Evolutionary conservation across 371 early-diverging fungal species (phyloP), one percentile per base, ranked within the genome.

Genomic region (Zychaea mexicana): DNA sequence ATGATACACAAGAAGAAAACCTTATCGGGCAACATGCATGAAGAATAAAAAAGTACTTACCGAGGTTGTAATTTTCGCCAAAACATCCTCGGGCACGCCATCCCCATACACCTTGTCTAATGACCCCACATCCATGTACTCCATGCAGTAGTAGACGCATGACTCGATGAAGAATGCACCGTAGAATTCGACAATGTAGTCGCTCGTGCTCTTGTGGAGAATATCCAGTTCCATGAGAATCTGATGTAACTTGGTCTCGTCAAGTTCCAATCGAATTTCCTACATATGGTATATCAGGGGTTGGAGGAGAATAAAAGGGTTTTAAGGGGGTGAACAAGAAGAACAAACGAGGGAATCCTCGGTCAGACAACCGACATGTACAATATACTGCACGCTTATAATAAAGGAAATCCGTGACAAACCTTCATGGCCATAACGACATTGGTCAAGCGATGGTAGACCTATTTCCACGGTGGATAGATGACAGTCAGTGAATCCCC

Each of bases 111-210:
- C 73, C 49, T 89, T 88, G 67, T 97, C 96, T 53, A 97, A 76
- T 15, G 95, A 95, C 36, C 96, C 96, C 46, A 87, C 92, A 73
- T 97, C 98, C 98, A 97, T 97, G 75, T 88, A 96, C 77, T 92
- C 94, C 90, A 90, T 93, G 73, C 95, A 96, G 72, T 94, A 94
- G 71, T 95, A 97, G 0, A 96, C 96, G 72, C 94, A 93, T n/a
- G 92, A 90, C 70, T 96, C 96, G 62, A 94, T 89, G 68, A 96
- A 95, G 80, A 96, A 97, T 1, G 98, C 98, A n/a, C 98, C 98
- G 78, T 97, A 97, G 70, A 96, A 97, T 55, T 96, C 96, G 31
- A 97, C 94, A 78, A 97, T 97, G 68, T 89, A 93, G 24, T 92
- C 90, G 60, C 90, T 90, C 52, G 88, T 83, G 57, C 92, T 90